Evolutionary conservation across 495 filamentous ascomycete species (phyloP), one percentile per base, ranked within the genome.

Genomic region (Hypoxylon crocopeplum): DNA sequence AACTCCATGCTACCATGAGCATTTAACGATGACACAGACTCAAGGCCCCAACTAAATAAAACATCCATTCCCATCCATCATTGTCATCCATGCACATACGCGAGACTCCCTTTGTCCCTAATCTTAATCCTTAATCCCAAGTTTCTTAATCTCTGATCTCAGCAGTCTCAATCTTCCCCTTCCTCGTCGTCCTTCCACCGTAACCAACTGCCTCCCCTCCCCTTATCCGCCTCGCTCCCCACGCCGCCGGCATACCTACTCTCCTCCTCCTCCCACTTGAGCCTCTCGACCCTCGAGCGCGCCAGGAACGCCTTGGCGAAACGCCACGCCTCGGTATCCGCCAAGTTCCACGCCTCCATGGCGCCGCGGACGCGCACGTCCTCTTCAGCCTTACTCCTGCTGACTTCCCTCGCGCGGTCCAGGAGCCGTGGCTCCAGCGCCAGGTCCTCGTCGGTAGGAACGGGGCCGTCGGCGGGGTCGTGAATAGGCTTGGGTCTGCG

Each of bases 271-370:
- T 89, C 87, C 88, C 88, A 93, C 73, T 79, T 78, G 56, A 69
- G 54, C 54, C 87, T 75, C 75, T 91, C 88, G 19, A 86, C 71
- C 37, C 71, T 65, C 27, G 78, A 74, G 34, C 89, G 67, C 15
- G 84, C 88, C 25, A 78, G 60, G 49, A 79, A 93, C 0, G 94
- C 93, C 61, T 86, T 79, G 7, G 90, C 88, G 64, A 98, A 97
- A 64, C 85, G 83, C 94, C 94, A 98, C 2, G 88, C 90, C 75
- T 98, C 94, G 7, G 90, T 88, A 72, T 97, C 92, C 4, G 90
- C 92, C 60, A 97, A 61, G 72, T 93, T 96, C 94, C 94, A 98
- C 56, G 89, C 88, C 79, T 97, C 94, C 13, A 89, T 81, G 33
- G 87, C 84, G 17, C 80, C 79, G 33, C 81, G 78, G 22, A 91